Percentiles rank a stretch among this genome's conserved stretches.
These are phyloP conservation scores for Populus hybrid DNA, from an alignment of 441 rosid species.

Conservation along the genomic window DNA sequence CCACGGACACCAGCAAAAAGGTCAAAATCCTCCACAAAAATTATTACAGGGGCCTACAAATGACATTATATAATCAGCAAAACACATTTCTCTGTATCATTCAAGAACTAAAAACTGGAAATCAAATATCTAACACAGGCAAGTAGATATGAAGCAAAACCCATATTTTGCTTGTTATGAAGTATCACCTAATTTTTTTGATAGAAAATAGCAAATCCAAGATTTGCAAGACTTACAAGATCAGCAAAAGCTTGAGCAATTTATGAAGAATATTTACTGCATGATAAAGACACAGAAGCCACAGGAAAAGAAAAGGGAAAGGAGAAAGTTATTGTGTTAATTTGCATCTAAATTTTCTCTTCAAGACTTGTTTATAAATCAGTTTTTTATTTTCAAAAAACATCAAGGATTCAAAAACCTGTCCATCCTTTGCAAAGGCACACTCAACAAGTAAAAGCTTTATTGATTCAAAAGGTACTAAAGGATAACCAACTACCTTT, in stretches of 20 bases:
- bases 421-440: background rate
- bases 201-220: background rate
- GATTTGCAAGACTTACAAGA: background rate
- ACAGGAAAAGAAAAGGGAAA: background rate
- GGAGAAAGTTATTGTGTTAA: background rate
- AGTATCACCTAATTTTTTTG: background rate
- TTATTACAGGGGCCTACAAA: slow-evolving; percentile 91
- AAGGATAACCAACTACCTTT: background rate
- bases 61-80: slow-evolving; percentile 25
- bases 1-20: slow-evolving; percentile 99
- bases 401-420: background rate
- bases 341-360: background rate
- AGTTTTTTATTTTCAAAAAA: too few species aligned
- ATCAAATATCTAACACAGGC: background rate
- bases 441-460: background rate
- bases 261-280: background rate
- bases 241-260: background rate
- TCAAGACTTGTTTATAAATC: background rate
- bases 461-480: too few species aligned
- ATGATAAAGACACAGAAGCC: background rate
- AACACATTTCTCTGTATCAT: background rate
- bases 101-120: slow-evolving; percentile 3
- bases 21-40: slow-evolving; percentile 97
- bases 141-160: background rate
- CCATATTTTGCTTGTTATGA: background rate